These are phyloP conservation scores for Neolentinus lepideus DNA, from an alignment of 1,284 basidiomycete species.

Conservation along the genomic window DNA sequence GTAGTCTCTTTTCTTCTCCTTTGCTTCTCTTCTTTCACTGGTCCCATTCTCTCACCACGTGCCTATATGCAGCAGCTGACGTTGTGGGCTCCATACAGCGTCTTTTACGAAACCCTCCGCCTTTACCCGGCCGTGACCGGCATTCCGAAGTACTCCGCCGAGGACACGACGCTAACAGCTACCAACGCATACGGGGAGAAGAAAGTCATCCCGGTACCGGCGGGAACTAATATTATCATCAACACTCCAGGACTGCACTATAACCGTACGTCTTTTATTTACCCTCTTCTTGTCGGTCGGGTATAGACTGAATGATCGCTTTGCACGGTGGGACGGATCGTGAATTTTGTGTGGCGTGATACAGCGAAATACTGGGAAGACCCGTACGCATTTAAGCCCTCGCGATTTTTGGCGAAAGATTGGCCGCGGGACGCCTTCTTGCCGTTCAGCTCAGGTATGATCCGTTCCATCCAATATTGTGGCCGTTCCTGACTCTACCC, in stretches of 20 bases:
- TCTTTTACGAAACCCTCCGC: constrained; percentile 50
- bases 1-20: constrained; percentile 8
- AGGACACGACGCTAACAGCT: constrained; percentile 35
- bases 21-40: too few species aligned
- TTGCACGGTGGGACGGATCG: too few species aligned
- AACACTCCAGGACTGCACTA: constrained; percentile 34
- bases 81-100: constrained; percentile 26
- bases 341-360: background rate
- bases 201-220: constrained; percentile 33
- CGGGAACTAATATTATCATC: constrained; percentile 30
- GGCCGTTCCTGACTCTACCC: too few species aligned
- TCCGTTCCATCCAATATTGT: too few species aligned
- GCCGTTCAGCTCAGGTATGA: constrained; percentile 44
- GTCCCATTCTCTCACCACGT: too few species aligned
- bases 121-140: constrained; percentile 37
- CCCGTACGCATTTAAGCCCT: constrained; percentile 41
- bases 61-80: too few species aligned
- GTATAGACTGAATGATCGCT: too few species aligned
- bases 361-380: constrained; percentile 48
- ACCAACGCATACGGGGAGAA: constrained; percentile 28
- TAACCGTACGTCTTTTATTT: constrained; percentile 25
- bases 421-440: constrained; percentile 45
- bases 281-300: background rate
- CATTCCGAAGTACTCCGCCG: constrained; percentile 42
- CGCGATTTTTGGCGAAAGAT: constrained; percentile 37